Conservation (phyloP, 352 stramenopile genomes). For the Ophiocytium majus region DNA sequence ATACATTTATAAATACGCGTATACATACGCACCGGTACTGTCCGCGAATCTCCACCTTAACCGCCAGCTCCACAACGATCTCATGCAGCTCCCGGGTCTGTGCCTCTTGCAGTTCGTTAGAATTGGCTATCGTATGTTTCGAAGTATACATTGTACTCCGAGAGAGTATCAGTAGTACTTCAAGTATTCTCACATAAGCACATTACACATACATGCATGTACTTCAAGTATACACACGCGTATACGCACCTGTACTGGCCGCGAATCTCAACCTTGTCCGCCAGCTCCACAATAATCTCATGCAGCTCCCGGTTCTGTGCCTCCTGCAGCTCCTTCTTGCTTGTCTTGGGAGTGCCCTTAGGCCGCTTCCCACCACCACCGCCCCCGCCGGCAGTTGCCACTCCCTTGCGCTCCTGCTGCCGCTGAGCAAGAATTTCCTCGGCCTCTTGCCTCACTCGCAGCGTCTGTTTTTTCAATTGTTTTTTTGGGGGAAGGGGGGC, state of each 20-base stretch:
- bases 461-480: not conserved
- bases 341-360: not conserved
- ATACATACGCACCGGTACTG: too few relatives aligned
- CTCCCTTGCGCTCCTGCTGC: conserved; percentile 28
- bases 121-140: not conserved
- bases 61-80: not conserved
- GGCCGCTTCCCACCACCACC: conserved; percentile 8
- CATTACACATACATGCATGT: too few relatives aligned
- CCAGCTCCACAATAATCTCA: conserved; percentile 45
- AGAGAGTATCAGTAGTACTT: not conserved
- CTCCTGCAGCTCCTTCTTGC: conserved; percentile 34
- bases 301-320: conserved; percentile 42
- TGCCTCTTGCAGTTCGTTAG: not conserved
- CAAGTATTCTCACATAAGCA: too few relatives aligned
- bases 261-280: conserved; percentile 44
- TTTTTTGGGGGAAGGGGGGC: not conserved
- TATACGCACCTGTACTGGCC: conserved; percentile 38
- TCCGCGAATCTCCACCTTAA: not conserved
- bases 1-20: too few relatives aligned
- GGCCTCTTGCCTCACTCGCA: conserved; percentile 24
- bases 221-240: conserved; percentile 25
- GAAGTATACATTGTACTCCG: not conserved
- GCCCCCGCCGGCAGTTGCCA: too few relatives aligned
- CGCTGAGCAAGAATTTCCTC: conserved; percentile 41
- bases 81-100: too few relatives aligned